A percentile compares a stretch with the other conserved stretches of the same genome.
These are phyloP conservation scores for Crotalaria pallida DNA, from an alignment of 306 rosid species.

Conservation along the genomic window DNA sequence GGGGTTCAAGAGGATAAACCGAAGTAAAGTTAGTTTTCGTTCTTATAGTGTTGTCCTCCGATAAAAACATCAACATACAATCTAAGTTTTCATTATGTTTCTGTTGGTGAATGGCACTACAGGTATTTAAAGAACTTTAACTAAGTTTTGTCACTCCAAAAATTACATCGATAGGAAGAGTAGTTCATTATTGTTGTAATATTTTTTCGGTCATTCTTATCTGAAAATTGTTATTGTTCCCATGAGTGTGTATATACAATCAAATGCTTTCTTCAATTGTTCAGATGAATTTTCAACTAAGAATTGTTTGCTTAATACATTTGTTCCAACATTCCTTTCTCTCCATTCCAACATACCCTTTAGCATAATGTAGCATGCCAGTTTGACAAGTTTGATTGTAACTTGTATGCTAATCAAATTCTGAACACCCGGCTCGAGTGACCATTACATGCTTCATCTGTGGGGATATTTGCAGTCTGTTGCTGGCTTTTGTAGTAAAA, in stretches of 20 bases:
- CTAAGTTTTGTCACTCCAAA: not conserved
- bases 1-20: slow-evolving; percentile 55
- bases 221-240: slow-evolving; percentile 26
- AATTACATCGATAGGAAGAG: slow-evolving; percentile 34
- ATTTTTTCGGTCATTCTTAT: slow-evolving; percentile 17
- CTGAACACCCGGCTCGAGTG: not conserved
- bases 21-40: too few relatives aligned
- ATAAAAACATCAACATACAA: too few relatives aligned
- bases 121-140: not conserved
- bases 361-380: not conserved
- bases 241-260: slow-evolving; percentile 44
- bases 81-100: not conserved
- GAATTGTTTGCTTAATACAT: not conserved
- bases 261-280: slow-evolving; percentile 11
- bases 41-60: too few relatives aligned
- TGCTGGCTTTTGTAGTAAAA: not conserved
- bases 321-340: not conserved
- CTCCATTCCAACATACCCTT: not conserved
- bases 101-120: not conserved
- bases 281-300: not conserved
- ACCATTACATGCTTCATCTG: not conserved
- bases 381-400: not conserved
- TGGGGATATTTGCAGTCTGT: not conserved
- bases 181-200: not conserved
- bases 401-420: not conserved